Evolutionary conservation across 2,329 filamentous ascomycete genomes (phyloP).

Genomic region (Colletotrichum navitas): DNA sequence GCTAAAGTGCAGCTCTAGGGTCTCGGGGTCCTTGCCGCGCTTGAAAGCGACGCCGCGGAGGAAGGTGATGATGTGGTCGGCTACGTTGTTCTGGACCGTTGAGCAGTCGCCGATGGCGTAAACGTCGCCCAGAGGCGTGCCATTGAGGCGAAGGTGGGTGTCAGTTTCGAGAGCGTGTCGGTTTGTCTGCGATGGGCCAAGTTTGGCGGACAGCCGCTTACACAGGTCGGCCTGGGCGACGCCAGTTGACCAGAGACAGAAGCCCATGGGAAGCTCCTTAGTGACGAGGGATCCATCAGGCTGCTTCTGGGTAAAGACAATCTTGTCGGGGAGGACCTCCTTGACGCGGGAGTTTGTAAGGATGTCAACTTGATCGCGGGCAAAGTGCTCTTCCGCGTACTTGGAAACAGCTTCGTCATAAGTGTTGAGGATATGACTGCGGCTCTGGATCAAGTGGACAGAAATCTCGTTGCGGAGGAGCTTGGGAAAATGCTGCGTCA

Average conservation of each 20-base stretch:
- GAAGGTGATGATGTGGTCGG: slow-evolving; percentile 91
- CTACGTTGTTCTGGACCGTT: slow-evolving; percentile 97
- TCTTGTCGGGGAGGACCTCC: slow-evolving; percentile 85
- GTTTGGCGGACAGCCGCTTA: slow-evolving; percentile 80
- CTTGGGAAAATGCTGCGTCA: slow-evolving; percentile 85
- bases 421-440: slow-evolving; percentile 95
- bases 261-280: slow-evolving; percentile 95
- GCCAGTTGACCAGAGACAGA: slow-evolving; percentile 98
- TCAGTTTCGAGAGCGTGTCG: slow-evolving; percentile 94
- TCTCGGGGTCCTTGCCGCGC: slow-evolving; percentile 89
- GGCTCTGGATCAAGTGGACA: slow-evolving; percentile 95
- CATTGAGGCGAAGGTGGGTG: slow-evolving; percentile 88
- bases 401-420: slow-evolving; percentile 95
- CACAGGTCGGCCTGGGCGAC: slow-evolving; percentile 88
- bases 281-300: slow-evolving; percentile 80
- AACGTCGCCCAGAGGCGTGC: slow-evolving; percentile 91
- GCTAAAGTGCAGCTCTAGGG: slow-evolving; percentile 84
- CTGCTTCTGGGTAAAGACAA: slow-evolving; percentile 87
- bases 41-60: slow-evolving; percentile 92
- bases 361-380: slow-evolving; percentile 90
- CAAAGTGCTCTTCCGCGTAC: slow-evolving; percentile 92
- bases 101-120: slow-evolving; percentile 97
- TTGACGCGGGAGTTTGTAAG: slow-evolving; percentile 94
- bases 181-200: slow-evolving; percentile 85
- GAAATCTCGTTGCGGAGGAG: slow-evolving; percentile 97